A percentile compares a stretch with the other conserved stretches of the same genome.
phyloP scores from a whole-genome alignment of 225 moss, liverwort and hornwort species.

The Antitrichia curtipendula region DNA sequence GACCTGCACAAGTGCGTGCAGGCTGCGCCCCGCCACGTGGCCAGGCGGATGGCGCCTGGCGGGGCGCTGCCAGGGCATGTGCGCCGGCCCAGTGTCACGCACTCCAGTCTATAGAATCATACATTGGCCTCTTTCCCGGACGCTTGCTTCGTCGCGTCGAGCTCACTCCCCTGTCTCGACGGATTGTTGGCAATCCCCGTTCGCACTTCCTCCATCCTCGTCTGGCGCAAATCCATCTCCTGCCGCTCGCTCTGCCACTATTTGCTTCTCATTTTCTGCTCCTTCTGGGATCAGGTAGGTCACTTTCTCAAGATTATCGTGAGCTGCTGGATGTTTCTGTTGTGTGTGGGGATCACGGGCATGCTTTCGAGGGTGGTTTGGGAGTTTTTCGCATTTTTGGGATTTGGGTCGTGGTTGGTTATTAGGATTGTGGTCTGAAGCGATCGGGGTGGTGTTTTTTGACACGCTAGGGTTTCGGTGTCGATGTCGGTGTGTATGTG shows the following conservation, averaged over 20 bases:
- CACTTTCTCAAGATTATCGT: background rate
- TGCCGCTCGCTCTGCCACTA: background rate
- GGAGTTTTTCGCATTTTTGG: background rate
- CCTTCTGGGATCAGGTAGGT: background rate
- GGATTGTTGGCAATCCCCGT: background rate
- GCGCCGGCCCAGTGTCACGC: background rate
- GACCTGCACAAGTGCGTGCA: too few species aligned
- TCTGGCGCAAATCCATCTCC: background rate
- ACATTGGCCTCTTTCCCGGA: background rate
- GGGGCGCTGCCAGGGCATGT: too few species aligned
- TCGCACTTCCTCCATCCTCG: background rate
- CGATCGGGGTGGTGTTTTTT: background rate
- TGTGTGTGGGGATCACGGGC: background rate
- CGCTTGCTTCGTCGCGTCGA: background rate
- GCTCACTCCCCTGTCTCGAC: background rate
- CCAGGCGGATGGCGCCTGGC: too few species aligned
- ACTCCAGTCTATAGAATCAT: background rate
- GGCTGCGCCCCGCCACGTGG: too few species aligned
- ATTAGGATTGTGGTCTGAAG: background rate
- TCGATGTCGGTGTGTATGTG: background rate
- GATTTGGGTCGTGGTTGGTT: background rate
- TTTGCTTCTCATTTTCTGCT: background rate
- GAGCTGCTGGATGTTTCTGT: background rate
- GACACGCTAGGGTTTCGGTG: constrained; percentile 29
- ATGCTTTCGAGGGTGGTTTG: background rate